Evolutionary conservation across 768 basidiomycete genomes (phyloP).

Genomic region (Lactarius hengduanensis): DNA sequence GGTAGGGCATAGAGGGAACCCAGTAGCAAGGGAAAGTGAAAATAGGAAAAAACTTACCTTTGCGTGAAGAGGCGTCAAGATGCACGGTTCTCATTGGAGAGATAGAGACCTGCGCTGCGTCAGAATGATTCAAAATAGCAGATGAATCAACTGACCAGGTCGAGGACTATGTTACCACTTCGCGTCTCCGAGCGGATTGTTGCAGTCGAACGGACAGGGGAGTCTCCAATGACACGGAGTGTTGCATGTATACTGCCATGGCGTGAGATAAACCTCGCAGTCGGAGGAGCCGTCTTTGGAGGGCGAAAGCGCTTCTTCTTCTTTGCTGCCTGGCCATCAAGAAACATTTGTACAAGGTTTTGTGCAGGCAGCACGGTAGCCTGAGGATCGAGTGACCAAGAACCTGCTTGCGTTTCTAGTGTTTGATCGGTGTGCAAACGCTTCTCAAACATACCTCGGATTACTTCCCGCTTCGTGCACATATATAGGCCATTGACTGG

Average conservation of each 20-base stretch:
- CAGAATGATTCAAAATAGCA: not conserved
- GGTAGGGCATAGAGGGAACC: not conserved
- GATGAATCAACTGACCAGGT: constrained; percentile 16
- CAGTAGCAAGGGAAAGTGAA: not conserved
- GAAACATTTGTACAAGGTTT: constrained; percentile 16
- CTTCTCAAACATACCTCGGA: constrained; percentile 18
- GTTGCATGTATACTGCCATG: constrained; percentile 16
- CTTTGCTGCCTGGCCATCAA: constrained; percentile 6
- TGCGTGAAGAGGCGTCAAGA: constrained; percentile 6
- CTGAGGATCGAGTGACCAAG: constrained; percentile 25
- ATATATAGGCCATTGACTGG: constrained; percentile 24
- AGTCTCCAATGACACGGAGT: constrained; percentile 19
- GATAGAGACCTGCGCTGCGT: constrained; percentile 18
- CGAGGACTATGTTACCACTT: constrained; percentile 12
- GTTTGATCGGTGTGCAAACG: too few relatives aligned
- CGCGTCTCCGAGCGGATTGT: constrained; percentile 21
- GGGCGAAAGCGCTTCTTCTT: not conserved
- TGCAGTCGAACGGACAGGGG: constrained; percentile 13
- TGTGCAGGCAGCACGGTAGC: constrained; percentile 1
- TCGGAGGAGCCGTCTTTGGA: constrained; percentile 8
- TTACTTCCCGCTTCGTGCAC: constrained; percentile 5
- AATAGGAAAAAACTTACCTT: constrained; percentile 9
- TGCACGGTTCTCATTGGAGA: constrained; percentile 17
- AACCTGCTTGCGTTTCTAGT: constrained; percentile 14
- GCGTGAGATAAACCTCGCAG: constrained; percentile 18